Base-by-base conservation (phyloP, 2,329 filamentous ascomycete genomes). In the Aspergillus bombycis region DNA sequence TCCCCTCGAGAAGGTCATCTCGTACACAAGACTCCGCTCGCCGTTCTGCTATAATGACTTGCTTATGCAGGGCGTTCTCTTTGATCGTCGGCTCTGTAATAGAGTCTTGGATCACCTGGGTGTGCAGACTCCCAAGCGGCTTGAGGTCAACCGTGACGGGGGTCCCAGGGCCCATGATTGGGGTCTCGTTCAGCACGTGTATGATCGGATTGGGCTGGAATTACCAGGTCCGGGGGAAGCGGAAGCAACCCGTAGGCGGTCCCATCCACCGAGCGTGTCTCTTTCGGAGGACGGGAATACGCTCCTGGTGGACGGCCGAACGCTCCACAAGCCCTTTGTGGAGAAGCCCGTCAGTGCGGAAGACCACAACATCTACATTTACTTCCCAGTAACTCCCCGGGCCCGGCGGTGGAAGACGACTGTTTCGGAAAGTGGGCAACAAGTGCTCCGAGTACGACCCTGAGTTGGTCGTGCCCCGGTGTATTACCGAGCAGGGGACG, bases 361-460 rank as follows among this genome's bases (percentile, higher is more conserved):
- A 78, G 93, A 97, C 74, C 94, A 97, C 80, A 97, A 97, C 76
- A 95, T 97, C 71, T 90, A 94, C 79, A 96, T 97, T 62, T 97
- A 97, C 80, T 97, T 94, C 73, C 91, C 93, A 26, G 92, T 92
- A 3, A 38, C 52, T 14, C 1, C 52, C 19, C 52, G 23, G 30
- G 14, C 6, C 16, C 30, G 93, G 93, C 57, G 94, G 94, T 63
- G 94, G 92, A 16, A 85, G 94, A 61, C 91, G 93, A 69, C 85
- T 97, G 1, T 97, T 97, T 80, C 86, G 94, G 58, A 97, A 97
- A 77, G 90, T 97, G 71, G 94, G 94, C 73, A 97, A 97, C 84
- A 97, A 97, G 80, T 96, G 93, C 75, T 96, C 93, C 1, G 94
- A 97, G 74, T 94, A 89, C 73, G 89, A 96, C 63, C 85, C 90